A percentile compares a stretch with the other conserved stretches of the same genome.
Conservation (phyloP, 2,329 filamentous ascomycete genomes). For the Cladosporium sp. region DNA sequence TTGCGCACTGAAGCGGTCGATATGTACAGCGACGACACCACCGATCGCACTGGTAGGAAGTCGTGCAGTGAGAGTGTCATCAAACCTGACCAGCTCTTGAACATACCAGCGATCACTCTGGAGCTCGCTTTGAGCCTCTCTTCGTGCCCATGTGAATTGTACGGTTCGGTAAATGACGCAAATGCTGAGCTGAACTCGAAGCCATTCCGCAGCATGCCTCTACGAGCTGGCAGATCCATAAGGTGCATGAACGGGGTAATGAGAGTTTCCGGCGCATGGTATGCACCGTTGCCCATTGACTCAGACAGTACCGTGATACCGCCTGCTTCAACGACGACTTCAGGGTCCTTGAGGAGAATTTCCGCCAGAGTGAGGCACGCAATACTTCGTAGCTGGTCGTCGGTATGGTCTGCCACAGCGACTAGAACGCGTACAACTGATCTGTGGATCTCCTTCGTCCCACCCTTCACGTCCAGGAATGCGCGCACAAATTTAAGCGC, state of each 20-base stretch:
- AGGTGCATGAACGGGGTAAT: slow-evolving; percentile 86
- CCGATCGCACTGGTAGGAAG: slow-evolving; percentile 78
- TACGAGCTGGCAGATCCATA: slow-evolving; percentile 76
- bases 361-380: slow-evolving; percentile 92
- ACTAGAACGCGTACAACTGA: slow-evolving; percentile 87
- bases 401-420: slow-evolving; percentile 80
- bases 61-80: slow-evolving; percentile 86
- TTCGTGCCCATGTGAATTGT: slow-evolving; percentile 56
- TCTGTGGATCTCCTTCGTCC: slow-evolving; percentile 81
- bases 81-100: slow-evolving; percentile 92
- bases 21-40: slow-evolving; percentile 67
- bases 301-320: slow-evolving; percentile 88
- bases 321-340: slow-evolving; percentile 76
- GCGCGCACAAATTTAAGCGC: slow-evolving; percentile 93
- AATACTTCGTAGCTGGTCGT: slow-evolving; percentile 84
- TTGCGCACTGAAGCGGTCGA: slow-evolving; percentile 61
- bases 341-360: slow-evolving; percentile 82
- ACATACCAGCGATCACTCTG: slow-evolving; percentile 84
- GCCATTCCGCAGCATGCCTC: slow-evolving; percentile 81
- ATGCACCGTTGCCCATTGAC: slow-evolving; percentile 83
- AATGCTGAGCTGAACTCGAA: slow-evolving; percentile 85
- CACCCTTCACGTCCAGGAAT: slow-evolving; percentile 93
- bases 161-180: slow-evolving; percentile 86
- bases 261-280: slow-evolving; percentile 88
- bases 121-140: slow-evolving; percentile 80